phyloP scores from a whole-genome alignment of 2,329 filamentous ascomycete species.

The Rhexocercosporidium sp. region DNA sequence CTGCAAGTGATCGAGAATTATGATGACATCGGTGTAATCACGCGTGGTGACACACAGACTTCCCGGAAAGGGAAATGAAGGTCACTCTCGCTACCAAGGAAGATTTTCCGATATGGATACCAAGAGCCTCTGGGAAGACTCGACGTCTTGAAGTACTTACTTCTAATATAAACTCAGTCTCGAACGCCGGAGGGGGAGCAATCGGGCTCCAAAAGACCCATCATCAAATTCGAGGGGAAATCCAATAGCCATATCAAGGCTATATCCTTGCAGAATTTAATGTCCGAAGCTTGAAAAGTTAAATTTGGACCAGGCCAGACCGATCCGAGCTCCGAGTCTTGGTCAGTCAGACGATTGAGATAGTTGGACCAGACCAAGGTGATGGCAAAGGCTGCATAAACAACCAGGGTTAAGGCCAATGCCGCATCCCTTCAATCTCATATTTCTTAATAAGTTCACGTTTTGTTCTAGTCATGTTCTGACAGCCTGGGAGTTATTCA shows the following conservation, averaged over 20 bases:
- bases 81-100: constrained; percentile 1
- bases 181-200: neutral
- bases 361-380: no score
- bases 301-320: neutral
- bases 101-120: constrained; percentile 1
- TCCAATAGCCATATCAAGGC: neutral
- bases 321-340: neutral
- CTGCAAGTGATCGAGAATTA: neutral
- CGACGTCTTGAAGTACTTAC: neutral
- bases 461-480: no score
- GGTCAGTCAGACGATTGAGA: neutral
- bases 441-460: no score
- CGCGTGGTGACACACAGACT: neutral
- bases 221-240: constrained; percentile 3
- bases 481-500: no score
- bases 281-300: constrained; percentile 7
- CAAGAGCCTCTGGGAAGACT: constrained; percentile 1
- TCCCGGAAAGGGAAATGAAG: neutral
- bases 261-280: neutral
- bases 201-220: neutral
- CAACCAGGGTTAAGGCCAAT: no score
- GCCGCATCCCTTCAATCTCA: no score
- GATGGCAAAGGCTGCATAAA: no score
- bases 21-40: neutral
- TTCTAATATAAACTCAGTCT: constrained; percentile 1